Base-by-base conservation (phyloP, 208 protist genomes). In the Leishmania amazonensis region DNA sequence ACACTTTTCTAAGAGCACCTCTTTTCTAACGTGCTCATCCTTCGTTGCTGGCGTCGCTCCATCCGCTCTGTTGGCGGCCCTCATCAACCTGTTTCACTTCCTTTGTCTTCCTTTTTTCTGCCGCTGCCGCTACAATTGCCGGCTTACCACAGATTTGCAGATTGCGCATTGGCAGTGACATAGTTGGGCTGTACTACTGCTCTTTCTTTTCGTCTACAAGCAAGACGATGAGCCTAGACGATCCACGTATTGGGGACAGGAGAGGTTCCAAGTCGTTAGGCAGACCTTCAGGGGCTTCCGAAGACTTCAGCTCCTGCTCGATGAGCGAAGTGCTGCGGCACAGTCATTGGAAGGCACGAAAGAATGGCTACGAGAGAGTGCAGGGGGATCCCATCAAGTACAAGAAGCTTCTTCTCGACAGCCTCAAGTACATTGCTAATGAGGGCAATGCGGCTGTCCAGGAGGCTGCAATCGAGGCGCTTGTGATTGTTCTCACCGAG, bases 341-440 rank as follows among this genome's bases (percentile, higher is more conserved):
- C 80, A 84, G 72, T 67, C 94, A 93, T 83, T 98, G 95, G 93
- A 96, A 95, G 75, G 95, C 91, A 0, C 85, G 95, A 0, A 93
- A 93, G 53, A 80, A 87, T 40, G 95, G 89, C 0, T 96, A 90
- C 73, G 89, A 94, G n/a, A 79, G 78, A 19, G 72, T 96, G 5
- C 79, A 86, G 9, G 67, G 75, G 24, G 79, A 85, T 53, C 90
- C 92, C 2, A 62, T 45, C 19, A 70, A 75, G 19, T 40, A 89
- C 57, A 89, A 87, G 54, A 54, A 78, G 3, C 64, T 78, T 21
- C 49, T 97, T 6, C 65, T 96, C 17, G 79, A 89, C 17, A 88
- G 83, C 1, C 21, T 91, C 15, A 85, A 85, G 74, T 87, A 74
- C 40, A 28, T 94, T 6, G 5, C 81, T 0, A 80, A 38, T 0